Conservation (phyloP, 2,329 filamentous ascomycete genomes). For the Beauveria scarabaeidicola region DNA sequence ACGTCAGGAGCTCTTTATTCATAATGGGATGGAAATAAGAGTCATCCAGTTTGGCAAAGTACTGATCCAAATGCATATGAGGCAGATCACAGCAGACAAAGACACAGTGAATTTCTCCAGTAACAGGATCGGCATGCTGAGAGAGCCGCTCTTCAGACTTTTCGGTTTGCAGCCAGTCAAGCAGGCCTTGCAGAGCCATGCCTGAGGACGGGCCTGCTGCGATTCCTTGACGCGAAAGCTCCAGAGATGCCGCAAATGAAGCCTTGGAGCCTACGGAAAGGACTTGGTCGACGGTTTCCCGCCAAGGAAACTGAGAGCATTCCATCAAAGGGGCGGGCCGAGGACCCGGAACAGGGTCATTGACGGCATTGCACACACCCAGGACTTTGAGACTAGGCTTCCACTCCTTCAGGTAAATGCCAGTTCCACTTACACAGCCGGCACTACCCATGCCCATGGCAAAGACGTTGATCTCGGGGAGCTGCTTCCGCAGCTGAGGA, state of each 20-base stretch:
- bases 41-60: slow-evolving; percentile 43
- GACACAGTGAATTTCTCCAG: slow-evolving; percentile 41
- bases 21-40: neutral
- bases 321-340: slow-evolving; percentile 47
- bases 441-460: slow-evolving; percentile 48
- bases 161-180: slow-evolving; percentile 38
- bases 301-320: neutral
- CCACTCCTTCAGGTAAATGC: slow-evolving; percentile 40
- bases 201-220: slow-evolving; percentile 54
- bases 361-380: slow-evolving; percentile 30
- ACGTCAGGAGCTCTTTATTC: slow-evolving; percentile 34
- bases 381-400: slow-evolving; percentile 31
- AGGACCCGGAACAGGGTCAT: slow-evolving; percentile 38
- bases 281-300: neutral
- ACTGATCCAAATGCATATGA: slow-evolving; percentile 52
- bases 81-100: slow-evolving; percentile 56
- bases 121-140: slow-evolving; percentile 34
- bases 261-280: slow-evolving; percentile 39
- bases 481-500: slow-evolving; percentile 46
- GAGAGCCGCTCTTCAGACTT: slow-evolving; percentile 37
- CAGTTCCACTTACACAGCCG: slow-evolving; percentile 39
- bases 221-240: slow-evolving; percentile 49
- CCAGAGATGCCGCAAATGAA: slow-evolving; percentile 44
- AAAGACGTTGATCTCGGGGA: slow-evolving; percentile 47
- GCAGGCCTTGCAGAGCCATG: slow-evolving; percentile 44